Evolutionary conservation across 1,284 basidiomycete species (phyloP).

Genomic region (Apiotrichum gamsii): DNA sequence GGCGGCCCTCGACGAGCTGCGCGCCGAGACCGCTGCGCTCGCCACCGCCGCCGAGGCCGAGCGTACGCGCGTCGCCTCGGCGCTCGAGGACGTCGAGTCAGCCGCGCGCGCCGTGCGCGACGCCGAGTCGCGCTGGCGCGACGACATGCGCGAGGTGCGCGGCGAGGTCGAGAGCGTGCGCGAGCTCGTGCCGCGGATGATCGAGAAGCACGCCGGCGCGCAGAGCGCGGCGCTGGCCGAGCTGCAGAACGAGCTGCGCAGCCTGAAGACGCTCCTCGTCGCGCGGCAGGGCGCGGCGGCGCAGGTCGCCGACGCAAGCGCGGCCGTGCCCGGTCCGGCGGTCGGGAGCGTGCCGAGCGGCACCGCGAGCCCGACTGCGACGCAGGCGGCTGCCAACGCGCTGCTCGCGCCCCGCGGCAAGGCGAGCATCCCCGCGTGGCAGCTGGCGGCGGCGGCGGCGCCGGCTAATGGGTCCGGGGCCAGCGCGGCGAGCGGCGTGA

Average conservation of each 20-base stretch:
- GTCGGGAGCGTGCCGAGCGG: conserved; percentile 53
- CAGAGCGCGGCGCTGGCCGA: conserved; percentile 58
- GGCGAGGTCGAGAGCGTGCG: conserved; percentile 72
- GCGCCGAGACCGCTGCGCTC: conserved; percentile 60
- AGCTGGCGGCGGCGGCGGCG: conserved; percentile 51
- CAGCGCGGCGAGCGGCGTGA: background rate
- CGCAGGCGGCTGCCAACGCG: conserved; percentile 38
- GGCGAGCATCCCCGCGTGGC: conserved; percentile 76
- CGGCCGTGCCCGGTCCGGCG: conserved; percentile 11
- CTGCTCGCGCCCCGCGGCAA: conserved; percentile 50
- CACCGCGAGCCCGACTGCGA: conserved; percentile 11
- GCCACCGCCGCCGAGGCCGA: conserved; percentile 80
- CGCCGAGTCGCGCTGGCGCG: conserved; percentile 66
- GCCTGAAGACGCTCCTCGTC: conserved; percentile 84
- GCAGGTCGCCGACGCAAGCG: background rate
- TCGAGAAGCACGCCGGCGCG: conserved; percentile 83
- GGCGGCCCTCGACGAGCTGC: conserved; percentile 56
- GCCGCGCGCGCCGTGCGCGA: conserved; percentile 42
- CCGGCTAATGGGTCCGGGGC: conserved; percentile 16
- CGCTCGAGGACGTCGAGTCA: conserved; percentile 71
- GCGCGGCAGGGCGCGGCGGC: conserved; percentile 54
- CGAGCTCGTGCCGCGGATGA: conserved; percentile 91
- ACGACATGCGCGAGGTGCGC: conserved; percentile 86
- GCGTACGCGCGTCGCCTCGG: conserved; percentile 66
- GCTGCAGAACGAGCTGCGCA: conserved; percentile 89